Base-by-base conservation (phyloP, 2,329 filamentous ascomycete species). In the Tolypocladium endophyticum region DNA sequence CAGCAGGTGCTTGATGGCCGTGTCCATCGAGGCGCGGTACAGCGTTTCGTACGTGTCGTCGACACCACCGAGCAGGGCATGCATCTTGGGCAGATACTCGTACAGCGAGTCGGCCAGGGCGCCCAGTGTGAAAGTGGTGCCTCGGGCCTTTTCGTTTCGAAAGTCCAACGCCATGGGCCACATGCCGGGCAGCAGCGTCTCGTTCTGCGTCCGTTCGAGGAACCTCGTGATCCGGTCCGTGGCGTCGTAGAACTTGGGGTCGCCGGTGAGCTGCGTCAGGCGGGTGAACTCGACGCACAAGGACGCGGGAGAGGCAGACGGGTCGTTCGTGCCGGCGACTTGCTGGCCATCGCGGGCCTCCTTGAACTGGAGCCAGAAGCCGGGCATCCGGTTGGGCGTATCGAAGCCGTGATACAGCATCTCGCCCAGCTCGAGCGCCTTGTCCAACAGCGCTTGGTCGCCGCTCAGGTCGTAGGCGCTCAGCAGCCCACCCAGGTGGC, bases 161-260 rank as follows among this genome's bases (percentile, higher is more conserved):
- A 73, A 71, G 71, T 92, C 82, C 45, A 94, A 73, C 43, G 76
- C 77, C 9, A 83, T 78, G 0, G 90, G 89, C 88, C 89, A 94
- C 77, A 94, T 81, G 3, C 90, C 90, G 0, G 89, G 89, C 7
- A 93, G 71, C n/a, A 75, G 77, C 0, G 89, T 92, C 5, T 78
- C 72, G 66, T 86, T 84, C 72, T 94, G 90, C 58, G 83, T 82
- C 45, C 79, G 76, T 58, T 87, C 80, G n/a, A 95, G 78, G 28
- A 86, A 81, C 60, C 87, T 81, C 11, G 87, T 89, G 55, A 95
- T 84, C 12, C 88, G 82, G 60, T 87, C 86, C 59, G 91, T 81
- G 1, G 89, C 89, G 69, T 92, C 89, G 69, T 87, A 92, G 73
- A 88, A 93, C 69, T 87, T 90, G 57, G 81, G 72, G 61, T 92